Evolutionary conservation across 139 green algal genomes (phyloP), one percentile per base, ranked within the genome.

Genomic region (Chlorella sorokiniana): DNA sequence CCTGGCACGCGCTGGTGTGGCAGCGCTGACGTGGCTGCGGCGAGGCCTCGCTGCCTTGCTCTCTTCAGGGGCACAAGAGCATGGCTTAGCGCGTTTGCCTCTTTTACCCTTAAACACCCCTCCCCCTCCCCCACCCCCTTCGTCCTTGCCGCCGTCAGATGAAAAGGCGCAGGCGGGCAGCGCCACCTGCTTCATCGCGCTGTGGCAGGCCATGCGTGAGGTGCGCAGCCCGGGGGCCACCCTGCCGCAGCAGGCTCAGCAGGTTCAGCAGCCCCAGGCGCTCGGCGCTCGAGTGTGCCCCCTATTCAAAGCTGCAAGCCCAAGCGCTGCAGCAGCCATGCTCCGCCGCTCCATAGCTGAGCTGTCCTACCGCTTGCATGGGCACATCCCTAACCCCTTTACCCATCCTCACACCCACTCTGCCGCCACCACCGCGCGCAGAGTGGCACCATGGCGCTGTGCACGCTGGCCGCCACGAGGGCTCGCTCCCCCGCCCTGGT

Each of bases 131-230:
- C 25, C 37, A 6, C 25, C 38, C 3, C 33, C 22, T 20, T 9
- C 16, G 35, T 7, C 27, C 22, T 29, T 45, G 5, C 22, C 35
- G 48, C 37, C 38, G 59, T 45, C 77, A 82, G 77, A 94, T 52
- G 92, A 96, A 69, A 38, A 70, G 38, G 45, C 65, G 23, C 64
- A 80, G 54, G 27, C 79, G 0, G 91, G 91, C 70, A 90, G 83
- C 85, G 88, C 76, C 2, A 48, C 41, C 0, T 69, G 86, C 56
- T 95, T 94, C 86, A 90, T 93, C 25, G 85, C 90, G 20, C 71
- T 95, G 37, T 90, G 92, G 68, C 35, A 52, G 29, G 79, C 76
- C 20, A 65, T 86, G 80, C 41, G 42, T 25, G 45, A 74, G 81
- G 40, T 64, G 51, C 3, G 27, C 25, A 42, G n/a, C n/a, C n/a